These are phyloP conservation scores for Silene uniflora DNA, from an alignment of 148 eudicot genomes.

Conservation along the genomic window DNA sequence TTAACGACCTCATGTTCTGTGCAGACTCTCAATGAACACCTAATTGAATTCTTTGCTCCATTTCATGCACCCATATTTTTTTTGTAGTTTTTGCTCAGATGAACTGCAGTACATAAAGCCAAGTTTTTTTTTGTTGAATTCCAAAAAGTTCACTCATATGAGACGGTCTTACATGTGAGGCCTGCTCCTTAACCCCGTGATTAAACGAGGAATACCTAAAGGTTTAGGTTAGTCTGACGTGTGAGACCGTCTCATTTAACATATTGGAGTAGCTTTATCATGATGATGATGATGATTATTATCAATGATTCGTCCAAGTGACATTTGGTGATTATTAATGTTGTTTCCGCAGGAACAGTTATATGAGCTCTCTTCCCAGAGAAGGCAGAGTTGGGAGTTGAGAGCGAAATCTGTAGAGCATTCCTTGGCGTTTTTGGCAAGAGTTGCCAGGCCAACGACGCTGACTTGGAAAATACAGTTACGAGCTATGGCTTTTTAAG, in stretches of 20 bases:
- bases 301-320: not conserved
- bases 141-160: too few species aligned
- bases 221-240: not conserved
- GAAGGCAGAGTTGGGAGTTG: not conserved
- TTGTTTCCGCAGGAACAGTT: constrained; percentile 10
- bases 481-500: not conserved
- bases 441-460: not conserved
- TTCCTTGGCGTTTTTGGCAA: not conserved
- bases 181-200: too few species aligned
- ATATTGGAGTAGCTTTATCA: too few species aligned
- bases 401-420: not conserved
- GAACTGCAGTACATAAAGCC: too few species aligned
- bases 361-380: not conserved
- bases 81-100: too few species aligned
- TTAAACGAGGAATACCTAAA: not conserved
- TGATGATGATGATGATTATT: not conserved
- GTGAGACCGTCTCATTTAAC: not conserved
- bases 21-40: too few species aligned
- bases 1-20: too few species aligned
- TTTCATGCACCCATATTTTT: too few species aligned
- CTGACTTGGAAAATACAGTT: not conserved
- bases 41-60: too few species aligned
- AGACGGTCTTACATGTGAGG: too few species aligned
- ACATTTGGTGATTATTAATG: not conserved
- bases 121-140: too few species aligned